Percentiles rank a stretch among this genome's conserved stretches.
Evolutionary conservation across 352 stramenopile species (phyloP).

Genomic region (Halophytophthora batemanensis): DNA sequence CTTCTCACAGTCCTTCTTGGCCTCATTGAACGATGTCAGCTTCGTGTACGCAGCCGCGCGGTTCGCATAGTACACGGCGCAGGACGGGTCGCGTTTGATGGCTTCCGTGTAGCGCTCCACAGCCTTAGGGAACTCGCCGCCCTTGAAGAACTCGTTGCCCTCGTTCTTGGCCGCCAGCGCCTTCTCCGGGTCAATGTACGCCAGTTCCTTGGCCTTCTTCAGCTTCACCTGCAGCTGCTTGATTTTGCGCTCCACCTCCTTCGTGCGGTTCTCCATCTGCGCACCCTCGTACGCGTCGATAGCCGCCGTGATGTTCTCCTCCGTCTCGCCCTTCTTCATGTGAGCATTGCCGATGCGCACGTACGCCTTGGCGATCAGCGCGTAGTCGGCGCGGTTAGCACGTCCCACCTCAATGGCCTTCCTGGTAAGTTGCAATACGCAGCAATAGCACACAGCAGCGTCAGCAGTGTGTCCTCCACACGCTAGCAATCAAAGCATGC

Average conservation of each 20-base stretch:
- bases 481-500: slow-evolving; percentile 1
- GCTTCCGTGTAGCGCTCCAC: slow-evolving; percentile 96
- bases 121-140: slow-evolving; percentile 91
- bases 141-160: slow-evolving; percentile 98
- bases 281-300: slow-evolving; percentile 87
- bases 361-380: slow-evolving; percentile 95
- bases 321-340: slow-evolving; percentile 91
- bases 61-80: slow-evolving; percentile 98
- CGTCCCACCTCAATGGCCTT: slow-evolving; percentile 96
- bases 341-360: slow-evolving; percentile 96
- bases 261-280: slow-evolving; percentile 87
- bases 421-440: slow-evolving; percentile 20
- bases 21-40: slow-evolving; percentile 93
- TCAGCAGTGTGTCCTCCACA: too few relatives aligned
- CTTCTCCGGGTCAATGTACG: slow-evolving; percentile 97
- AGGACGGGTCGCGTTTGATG: slow-evolving; percentile 98
- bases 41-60: slow-evolving; percentile 97
- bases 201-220: slow-evolving; percentile 92
- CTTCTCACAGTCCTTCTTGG: slow-evolving; percentile 95
- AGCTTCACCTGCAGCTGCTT: slow-evolving; percentile 94
- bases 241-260: slow-evolving; percentile 94
- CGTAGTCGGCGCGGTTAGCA: slow-evolving; percentile 93
- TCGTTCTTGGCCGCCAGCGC: slow-evolving; percentile 97
- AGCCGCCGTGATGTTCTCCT: slow-evolving; percentile 81
- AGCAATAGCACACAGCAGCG: slow-evolving; percentile 1